These are phyloP conservation scores for Claviceps pusilla DNA, from an alignment of 2,329 filamentous ascomycete species.

Conservation along the genomic window DNA sequence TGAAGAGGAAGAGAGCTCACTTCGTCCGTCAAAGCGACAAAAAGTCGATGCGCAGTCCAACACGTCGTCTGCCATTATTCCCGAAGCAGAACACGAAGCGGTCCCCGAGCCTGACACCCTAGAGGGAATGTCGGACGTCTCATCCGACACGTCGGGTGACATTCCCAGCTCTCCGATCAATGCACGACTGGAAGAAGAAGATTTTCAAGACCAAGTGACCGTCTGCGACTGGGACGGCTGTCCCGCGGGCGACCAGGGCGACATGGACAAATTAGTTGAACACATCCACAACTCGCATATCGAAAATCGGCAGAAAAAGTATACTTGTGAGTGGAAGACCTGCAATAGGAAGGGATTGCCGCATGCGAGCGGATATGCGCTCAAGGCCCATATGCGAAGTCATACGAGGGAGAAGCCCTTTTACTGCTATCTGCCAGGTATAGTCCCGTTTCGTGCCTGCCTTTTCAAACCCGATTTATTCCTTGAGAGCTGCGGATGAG, in stretches of 20 bases:
- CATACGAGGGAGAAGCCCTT: conserved; percentile 98
- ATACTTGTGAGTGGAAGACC: conserved; percentile 94
- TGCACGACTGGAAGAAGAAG: conserved; percentile 56
- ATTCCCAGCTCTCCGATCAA: conserved; percentile 57
- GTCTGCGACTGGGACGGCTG: conserved; percentile 68
- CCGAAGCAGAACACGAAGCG: conserved; percentile 28
- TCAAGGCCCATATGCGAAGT: conserved; percentile 94
- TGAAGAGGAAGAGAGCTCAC: conserved; percentile 24
- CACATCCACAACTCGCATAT: conserved; percentile 91
- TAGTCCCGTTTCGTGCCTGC: conserved; percentile 10
- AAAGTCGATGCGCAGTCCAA: conserved; percentile 30
- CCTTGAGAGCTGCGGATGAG: neutral
- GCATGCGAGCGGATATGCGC: conserved; percentile 86
- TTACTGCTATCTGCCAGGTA: conserved; percentile 88
- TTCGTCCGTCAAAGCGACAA: conserved; percentile 32
- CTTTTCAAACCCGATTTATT: neutral
- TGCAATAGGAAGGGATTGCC: conserved; percentile 77
- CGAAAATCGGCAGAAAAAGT: conserved; percentile 83
- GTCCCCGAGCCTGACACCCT: conserved; percentile 36
- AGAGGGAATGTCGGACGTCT: conserved; percentile 56
- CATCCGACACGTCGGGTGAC: conserved; percentile 79
- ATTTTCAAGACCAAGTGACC: conserved; percentile 63
- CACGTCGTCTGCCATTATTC: conserved; percentile 29
- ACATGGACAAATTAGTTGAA: conserved; percentile 69
- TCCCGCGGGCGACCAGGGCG: conserved; percentile 51